Percentiles rank a stretch among this genome's conserved stretches.
phyloP scores from a whole-genome alignment of 164 flowering plant genomes.

The Echeveria elegans region DNA sequence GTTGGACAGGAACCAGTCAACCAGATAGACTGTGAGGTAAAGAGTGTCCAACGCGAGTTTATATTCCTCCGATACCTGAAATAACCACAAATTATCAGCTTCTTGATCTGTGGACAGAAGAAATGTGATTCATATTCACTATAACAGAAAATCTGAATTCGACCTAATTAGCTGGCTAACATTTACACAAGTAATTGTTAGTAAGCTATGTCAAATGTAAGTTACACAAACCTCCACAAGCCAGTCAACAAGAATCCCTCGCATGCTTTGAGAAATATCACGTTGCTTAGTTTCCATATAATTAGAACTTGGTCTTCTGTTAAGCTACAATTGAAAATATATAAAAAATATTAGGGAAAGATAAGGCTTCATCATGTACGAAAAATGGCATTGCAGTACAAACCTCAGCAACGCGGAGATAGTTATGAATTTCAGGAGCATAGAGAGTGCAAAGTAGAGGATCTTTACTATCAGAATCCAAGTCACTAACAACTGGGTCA shows the following conservation, averaged over 20 bases:
- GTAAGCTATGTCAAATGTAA: neutral
- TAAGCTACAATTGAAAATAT: conserved; percentile 39
- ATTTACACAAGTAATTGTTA: neutral
- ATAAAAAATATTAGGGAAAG: conserved; percentile 4
- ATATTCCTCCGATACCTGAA: conserved; percentile 95
- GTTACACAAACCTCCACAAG: conserved; percentile 81
- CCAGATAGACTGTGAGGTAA: conserved; percentile 76
- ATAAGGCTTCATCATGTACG: neutral
- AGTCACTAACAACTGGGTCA: conserved; percentile 26
- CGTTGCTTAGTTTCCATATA: conserved; percentile 74
- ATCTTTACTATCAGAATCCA: conserved; percentile 48
- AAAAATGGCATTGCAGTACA: conserved; percentile 7
- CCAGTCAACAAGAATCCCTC: conserved; percentile 91
- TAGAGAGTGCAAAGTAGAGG: conserved; percentile 66
- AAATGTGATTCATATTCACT: too few relatives aligned
- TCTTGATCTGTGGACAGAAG: neutral
- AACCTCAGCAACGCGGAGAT: conserved; percentile 75
- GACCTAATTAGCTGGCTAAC: neutral
- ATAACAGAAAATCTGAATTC: too few relatives aligned
- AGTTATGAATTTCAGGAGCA: conserved; percentile 60
- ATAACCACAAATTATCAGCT: conserved; percentile 9
- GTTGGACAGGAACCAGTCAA: conserved; percentile 71
- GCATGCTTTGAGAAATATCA: conserved; percentile 74
- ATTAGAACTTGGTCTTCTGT: conserved; percentile 38
- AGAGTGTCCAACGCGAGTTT: conserved; percentile 80